Evolutionary conservation across 805 yeast species (phyloP).

Genomic region (Yarrowia porcina): DNA sequence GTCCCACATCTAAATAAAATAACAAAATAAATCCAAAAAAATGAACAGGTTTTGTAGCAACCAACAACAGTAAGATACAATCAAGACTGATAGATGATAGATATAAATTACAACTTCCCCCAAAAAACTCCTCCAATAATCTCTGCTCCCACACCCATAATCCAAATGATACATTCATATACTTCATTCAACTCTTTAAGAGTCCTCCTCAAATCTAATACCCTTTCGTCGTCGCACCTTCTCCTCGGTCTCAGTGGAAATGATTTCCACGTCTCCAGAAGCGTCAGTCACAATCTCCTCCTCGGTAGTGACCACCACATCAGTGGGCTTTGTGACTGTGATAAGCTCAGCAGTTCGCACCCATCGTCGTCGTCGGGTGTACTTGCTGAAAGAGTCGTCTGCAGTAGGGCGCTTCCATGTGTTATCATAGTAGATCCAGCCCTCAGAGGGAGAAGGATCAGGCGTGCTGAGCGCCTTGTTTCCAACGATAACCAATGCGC

Average conservation of each 20-base stretch:
- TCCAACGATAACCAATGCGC: conserved; percentile 64
- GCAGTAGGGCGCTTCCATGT: conserved; percentile 91
- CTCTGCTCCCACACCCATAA: no score
- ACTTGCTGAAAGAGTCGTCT: conserved; percentile 83
- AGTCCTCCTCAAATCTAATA: conserved; percentile 30
- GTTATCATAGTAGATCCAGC: conserved; percentile 84
- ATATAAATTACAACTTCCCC: background rate
- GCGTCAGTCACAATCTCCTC: conserved; percentile 1
- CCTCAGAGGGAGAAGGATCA: conserved; percentile 72
- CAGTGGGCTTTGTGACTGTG: conserved; percentile 22
- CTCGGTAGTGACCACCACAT: background rate
- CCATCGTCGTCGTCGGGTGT: conserved; percentile 95
- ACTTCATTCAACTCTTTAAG: background rate
- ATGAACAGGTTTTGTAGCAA: no score
- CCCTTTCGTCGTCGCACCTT: conserved; percentile 29
- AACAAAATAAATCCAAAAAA: conserved; percentile 1
- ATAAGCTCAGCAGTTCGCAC: conserved; percentile 68
- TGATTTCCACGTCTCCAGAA: conserved; percentile 12
- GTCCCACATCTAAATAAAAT: conserved; percentile 32
- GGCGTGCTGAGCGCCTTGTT: conserved; percentile 48
- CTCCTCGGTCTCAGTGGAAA: conserved; percentile 5
- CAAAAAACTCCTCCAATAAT: no score
- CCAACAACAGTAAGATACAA: no score
- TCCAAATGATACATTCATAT: background rate
- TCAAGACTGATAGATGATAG: no score